phyloP scores from a whole-genome alignment of 441 rosid genomes.

The Populus hybrid region DNA sequence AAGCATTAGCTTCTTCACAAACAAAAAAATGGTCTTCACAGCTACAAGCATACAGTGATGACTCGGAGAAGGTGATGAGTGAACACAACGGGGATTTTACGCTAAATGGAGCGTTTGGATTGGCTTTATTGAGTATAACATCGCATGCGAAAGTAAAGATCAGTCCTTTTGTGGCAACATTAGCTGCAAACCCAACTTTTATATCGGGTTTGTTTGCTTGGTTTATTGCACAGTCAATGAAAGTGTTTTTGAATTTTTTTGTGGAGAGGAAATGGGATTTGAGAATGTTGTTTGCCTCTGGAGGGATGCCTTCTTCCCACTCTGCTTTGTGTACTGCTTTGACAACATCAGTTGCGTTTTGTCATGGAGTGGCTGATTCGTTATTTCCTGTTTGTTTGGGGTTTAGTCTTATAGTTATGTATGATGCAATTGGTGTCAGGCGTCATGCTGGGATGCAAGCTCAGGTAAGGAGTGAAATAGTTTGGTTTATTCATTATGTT shows the following conservation, averaged over 20 bases:
- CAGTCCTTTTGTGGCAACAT: slow-evolving; percentile 73
- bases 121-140: slow-evolving; percentile 69
- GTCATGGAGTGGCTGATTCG: slow-evolving; percentile 88
- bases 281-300: slow-evolving; percentile 63
- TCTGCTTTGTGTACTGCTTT: slow-evolving; percentile 88
- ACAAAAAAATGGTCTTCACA: slow-evolving; percentile 47
- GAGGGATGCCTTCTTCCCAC: slow-evolving; percentile 97
- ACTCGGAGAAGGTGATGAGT: slow-evolving; percentile 35
- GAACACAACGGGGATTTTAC: slow-evolving; percentile 29
- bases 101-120: slow-evolving; percentile 57
- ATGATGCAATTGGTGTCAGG: slow-evolving; percentile 90
- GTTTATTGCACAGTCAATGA: slow-evolving; percentile 67
- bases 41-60: slow-evolving; percentile 37
- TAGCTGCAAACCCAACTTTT: slow-evolving; percentile 84
- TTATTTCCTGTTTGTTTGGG: slow-evolving; percentile 93
- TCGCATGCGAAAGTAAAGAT: slow-evolving; percentile 70
- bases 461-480: slow-evolving; percentile 56
- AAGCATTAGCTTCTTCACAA: slow-evolving; percentile 10
- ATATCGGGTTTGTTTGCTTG: slow-evolving; percentile 78
- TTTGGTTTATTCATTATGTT: slow-evolving; percentile 13
- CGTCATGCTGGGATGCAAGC: slow-evolving; percentile 97
- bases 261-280: slow-evolving; percentile 89
- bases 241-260: slow-evolving; percentile 71
- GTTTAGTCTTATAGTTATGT: slow-evolving; percentile 91
- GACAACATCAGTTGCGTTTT: slow-evolving; percentile 87